Evolutionary conservation across 2,329 filamentous ascomycete genomes (phyloP), one percentile per base, ranked within the genome.

Genomic region (Drechslerella coelobrocha): DNA sequence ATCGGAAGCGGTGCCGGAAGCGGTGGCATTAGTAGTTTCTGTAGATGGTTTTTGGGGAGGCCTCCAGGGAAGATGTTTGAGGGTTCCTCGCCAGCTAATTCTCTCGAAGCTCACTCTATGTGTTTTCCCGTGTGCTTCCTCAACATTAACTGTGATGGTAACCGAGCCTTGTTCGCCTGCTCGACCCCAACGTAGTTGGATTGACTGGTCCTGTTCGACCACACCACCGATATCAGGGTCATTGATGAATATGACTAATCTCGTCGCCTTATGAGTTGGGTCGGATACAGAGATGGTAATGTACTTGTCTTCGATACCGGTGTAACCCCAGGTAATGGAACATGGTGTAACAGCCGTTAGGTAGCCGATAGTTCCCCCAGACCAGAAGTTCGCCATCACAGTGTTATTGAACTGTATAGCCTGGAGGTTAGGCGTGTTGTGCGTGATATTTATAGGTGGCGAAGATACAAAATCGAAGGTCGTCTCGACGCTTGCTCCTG

Each of bases 221-320:
- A 83, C 6, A 82, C 80, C 21, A 82, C 82, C 76, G 85, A 85
- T 78, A 84, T 82, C 78, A 82, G 82, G 75, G 82, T 84, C 21
- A 83, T 81, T 75, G 84, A 82, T 78, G 76, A 74, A 71, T 10
- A 66, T 47, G 12, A 66, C 60, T n/a, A 66, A 7, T 29, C 60
- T 60, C 17, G 60, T 60, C 5, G 61, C 55, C 43, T 45, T 61
- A 17, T 66, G 68, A 27, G 68, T 59, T 24, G 62, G 61, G 37
- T 68, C 59, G 26, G 68, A 72, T 5, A 68, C 37, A 1, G 68
- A 72, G 6, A 68, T 48, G 17, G 68, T 66, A 9, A 61, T 23
- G 34, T 62, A 61, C 21, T 61, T 62, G 27, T 68, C 68, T 31
- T 47, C 51, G 23, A 57, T 57, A 1, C 55, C 55, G 10, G 26